Conservation (phyloP, 2,329 filamentous ascomycete genomes). For the Periconia sp. region DNA sequence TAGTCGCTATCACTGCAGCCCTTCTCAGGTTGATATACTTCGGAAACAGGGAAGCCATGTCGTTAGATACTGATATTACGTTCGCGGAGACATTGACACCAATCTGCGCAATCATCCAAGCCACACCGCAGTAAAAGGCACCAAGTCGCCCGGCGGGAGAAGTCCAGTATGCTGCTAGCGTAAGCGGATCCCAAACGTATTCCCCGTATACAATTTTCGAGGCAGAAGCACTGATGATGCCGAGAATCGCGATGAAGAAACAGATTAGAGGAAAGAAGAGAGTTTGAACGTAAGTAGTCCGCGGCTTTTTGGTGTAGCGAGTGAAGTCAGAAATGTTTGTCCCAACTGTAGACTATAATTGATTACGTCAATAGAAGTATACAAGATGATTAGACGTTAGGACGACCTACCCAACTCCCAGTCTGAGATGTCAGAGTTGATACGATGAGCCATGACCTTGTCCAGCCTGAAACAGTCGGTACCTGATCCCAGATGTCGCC, state of each 20-base stretch:
- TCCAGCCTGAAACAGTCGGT: no score
- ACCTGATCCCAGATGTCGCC: no score
- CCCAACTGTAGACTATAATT: no score
- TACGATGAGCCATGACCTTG: no score
- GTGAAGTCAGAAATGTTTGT: slow-evolving; percentile 29
- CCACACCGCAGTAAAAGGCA: slow-evolving; percentile 32
- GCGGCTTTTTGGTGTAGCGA: slow-evolving; percentile 25
- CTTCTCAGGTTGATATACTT: slow-evolving; percentile 34
- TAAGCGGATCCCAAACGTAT: slow-evolving; percentile 28
- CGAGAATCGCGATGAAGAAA: slow-evolving; percentile 30
- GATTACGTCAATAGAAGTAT: no score
- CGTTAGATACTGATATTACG: slow-evolving; percentile 31
- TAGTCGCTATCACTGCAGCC: slow-evolving; percentile 23
- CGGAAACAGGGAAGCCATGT: slow-evolving; percentile 29
- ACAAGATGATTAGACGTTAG: no score
- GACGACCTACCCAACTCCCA: no score
- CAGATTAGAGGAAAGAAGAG: slow-evolving; percentile 24
- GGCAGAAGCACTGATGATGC: slow-evolving; percentile 26
- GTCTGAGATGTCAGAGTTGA: no score
- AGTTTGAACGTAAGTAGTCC: slow-evolving; percentile 25
- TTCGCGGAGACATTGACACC: slow-evolving; percentile 36
- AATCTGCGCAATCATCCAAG: slow-evolving; percentile 32
- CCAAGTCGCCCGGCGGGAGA: slow-evolving; percentile 26
- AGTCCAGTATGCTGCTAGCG: slow-evolving; percentile 30
- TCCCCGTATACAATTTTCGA: slow-evolving; percentile 25